phyloP scores from a whole-genome alignment of 2,329 filamentous ascomycete genomes.

The Xylaria polymorpha region DNA sequence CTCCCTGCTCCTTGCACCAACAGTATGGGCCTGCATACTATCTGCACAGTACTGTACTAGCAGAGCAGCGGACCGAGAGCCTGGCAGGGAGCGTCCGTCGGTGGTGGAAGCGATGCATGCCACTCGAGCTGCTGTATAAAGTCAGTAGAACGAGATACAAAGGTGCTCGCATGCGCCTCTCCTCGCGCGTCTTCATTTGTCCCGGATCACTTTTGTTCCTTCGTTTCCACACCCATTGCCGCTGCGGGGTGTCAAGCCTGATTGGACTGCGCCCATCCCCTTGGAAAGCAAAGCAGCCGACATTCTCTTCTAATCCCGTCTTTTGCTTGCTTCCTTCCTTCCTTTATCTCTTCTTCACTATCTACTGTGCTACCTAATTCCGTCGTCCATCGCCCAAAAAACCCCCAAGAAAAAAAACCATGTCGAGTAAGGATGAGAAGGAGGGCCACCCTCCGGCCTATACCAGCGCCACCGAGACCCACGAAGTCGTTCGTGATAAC shows the following conservation, averaged over 20 bases:
- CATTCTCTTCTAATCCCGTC: neutral
- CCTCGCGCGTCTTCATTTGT: slow-evolving; percentile 17
- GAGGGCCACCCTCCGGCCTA: slow-evolving; percentile 46
- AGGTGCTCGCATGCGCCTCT: slow-evolving; percentile 33
- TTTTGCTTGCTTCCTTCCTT: neutral
- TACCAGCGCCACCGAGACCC: slow-evolving; percentile 22
- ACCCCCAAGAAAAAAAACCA: too few species aligned
- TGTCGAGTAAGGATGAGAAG: slow-evolving; percentile 49
- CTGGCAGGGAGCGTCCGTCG: slow-evolving; percentile 12
- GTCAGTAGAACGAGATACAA: slow-evolving; percentile 33
- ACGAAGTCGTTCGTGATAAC: slow-evolving; percentile 44
- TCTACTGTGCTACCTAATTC: neutral
- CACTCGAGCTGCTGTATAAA: slow-evolving; percentile 25
- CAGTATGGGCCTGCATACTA: slow-evolving; percentile 4
- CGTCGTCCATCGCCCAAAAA: slow-evolving; percentile 14
- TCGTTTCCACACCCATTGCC: slow-evolving; percentile 11
- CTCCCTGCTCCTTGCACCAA: slow-evolving; percentile 10
- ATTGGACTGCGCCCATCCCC: slow-evolving; percentile 15
- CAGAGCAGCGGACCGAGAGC: slow-evolving; percentile 2
- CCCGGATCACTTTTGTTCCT: slow-evolving; percentile 23
- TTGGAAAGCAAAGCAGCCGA: slow-evolving; percentile 22
- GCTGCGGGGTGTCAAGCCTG: slow-evolving; percentile 23
- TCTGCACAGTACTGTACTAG: slow-evolving; percentile 22
- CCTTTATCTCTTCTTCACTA: neutral
- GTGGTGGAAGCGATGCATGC: slow-evolving; percentile 4